A percentile compares a stretch with the other conserved stretches of the same genome.
These are phyloP conservation scores for Yamadazyma sp. DNA, from an alignment of 1,139 yeast species.

Conservation along the genomic window DNA sequence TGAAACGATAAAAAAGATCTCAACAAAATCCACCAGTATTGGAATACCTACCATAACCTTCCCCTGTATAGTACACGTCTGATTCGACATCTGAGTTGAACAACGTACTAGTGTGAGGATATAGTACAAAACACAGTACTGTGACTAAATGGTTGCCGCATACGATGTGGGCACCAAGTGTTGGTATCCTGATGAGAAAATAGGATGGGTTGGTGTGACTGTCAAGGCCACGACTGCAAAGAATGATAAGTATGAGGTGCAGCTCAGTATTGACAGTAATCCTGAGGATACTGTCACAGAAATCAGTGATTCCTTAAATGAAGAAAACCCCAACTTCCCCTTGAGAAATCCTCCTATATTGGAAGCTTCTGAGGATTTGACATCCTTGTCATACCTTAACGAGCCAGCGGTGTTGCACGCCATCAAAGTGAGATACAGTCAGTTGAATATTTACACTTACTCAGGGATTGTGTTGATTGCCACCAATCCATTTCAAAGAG, in stretches of 20 bases:
- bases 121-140: conserved; percentile 1
- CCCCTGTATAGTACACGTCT: conserved; percentile 1
- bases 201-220: conserved; percentile 92
- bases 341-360: conserved; percentile 91
- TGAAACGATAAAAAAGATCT: not conserved
- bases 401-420: conserved; percentile 98
- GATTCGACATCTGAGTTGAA: not conserved
- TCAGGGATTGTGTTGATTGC: conserved; percentile 97
- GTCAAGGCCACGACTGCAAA: conserved; percentile 55
- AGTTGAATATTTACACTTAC: conserved; percentile 88
- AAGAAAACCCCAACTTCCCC: conserved; percentile 57
- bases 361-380: conserved; percentile 93
- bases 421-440: conserved; percentile 83
- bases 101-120: conserved; percentile 1
- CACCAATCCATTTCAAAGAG: conserved; percentile 90
- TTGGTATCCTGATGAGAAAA: conserved; percentile 88
- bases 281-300: conserved; percentile 48
- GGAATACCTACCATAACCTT: not conserved
- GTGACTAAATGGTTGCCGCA: conserved; percentile 18
- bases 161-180: conserved; percentile 62
- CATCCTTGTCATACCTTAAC: conserved; percentile 85
- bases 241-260: conserved; percentile 56
- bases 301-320: conserved; percentile 50
- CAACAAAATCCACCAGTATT: not conserved
- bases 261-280: conserved; percentile 63